Evolutionary conservation across 768 basidiomycete genomes (phyloP).

Genomic region (Paxillus involutus): DNA sequence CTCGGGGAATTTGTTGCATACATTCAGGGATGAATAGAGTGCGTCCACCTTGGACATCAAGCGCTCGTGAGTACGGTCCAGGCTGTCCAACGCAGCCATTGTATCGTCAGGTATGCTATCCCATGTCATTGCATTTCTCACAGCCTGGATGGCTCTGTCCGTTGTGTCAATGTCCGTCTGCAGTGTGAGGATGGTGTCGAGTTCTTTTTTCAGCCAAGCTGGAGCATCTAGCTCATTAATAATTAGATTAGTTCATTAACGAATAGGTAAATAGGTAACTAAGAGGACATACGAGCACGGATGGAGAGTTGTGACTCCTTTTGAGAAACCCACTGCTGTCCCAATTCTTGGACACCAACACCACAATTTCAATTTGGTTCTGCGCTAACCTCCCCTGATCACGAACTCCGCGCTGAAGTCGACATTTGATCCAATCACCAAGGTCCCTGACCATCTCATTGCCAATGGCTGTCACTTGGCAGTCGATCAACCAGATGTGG

Average conservation of each 20-base stretch:
- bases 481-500: constrained; percentile 35
- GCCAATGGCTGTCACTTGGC: constrained; percentile 28
- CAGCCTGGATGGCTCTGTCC: constrained; percentile 19
- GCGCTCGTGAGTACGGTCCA: constrained; percentile 18
- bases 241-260: constrained; percentile 18
- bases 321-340: constrained; percentile 35
- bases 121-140: constrained; percentile 6
- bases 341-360: constrained; percentile 16
- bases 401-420: constrained; percentile 15
- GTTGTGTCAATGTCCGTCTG: constrained; percentile 29
- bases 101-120: neutral
- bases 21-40: constrained; percentile 36
- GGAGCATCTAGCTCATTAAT: constrained; percentile 25
- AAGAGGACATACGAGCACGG: constrained; percentile 24
- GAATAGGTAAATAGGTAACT: neutral
- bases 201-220: constrained; percentile 29
- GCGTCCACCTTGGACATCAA: constrained; percentile 27
- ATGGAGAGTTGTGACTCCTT: constrained; percentile 29
- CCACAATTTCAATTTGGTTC: constrained; percentile 17
- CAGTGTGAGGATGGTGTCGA: constrained; percentile 30
- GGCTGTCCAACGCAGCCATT: constrained; percentile 12
- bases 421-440: constrained; percentile 32
- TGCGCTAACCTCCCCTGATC: constrained; percentile 12
- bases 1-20: constrained; percentile 32
- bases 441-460: constrained; percentile 27